Evolutionary conservation across 1,284 basidiomycete species (phyloP).

Genomic region (Trichosporon sp.): DNA sequence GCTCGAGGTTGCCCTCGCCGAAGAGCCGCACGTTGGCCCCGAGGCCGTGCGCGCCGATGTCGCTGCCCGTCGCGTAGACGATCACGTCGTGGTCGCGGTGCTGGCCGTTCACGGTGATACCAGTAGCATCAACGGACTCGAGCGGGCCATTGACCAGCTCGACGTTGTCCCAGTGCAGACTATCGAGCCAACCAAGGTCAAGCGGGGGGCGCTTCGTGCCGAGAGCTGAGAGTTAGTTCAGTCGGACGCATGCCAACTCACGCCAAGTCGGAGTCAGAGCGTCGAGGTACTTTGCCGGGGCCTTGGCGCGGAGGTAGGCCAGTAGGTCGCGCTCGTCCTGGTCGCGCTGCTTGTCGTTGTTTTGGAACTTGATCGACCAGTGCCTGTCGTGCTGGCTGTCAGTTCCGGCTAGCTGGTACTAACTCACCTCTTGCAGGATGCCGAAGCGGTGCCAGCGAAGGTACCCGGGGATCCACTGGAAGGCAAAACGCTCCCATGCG

Average conservation of each 20-base stretch:
- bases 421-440: background rate
- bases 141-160: background rate
- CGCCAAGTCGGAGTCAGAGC: slow-evolving; percentile 5
- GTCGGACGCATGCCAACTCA: background rate
- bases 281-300: slow-evolving; percentile 7
- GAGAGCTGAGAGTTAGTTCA: background rate
- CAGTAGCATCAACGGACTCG: background rate
- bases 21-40: background rate
- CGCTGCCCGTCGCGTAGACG: slow-evolving; percentile 5
- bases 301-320: background rate
- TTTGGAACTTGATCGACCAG: background rate
- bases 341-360: background rate
- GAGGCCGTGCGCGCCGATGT: slow-evolving; percentile 1
- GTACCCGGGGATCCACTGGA: slow-evolving; percentile 2
- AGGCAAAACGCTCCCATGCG: background rate
- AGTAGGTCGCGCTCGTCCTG: slow-evolving; percentile 5
- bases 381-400: background rate
- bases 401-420: background rate
- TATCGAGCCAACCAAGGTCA: slow-evolving; percentile 3
- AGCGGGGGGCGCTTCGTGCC: slow-evolving; percentile 6
- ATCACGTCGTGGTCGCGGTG: slow-evolving; percentile 10
- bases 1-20: slow-evolving; percentile 1
- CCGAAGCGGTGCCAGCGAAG: background rate
- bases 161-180: slow-evolving; percentile 5
- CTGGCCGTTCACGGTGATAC: slow-evolving; percentile 5